A percentile compares a stretch with the other conserved stretches of the same genome.
These are phyloP conservation scores for Pochonia chlamydosporia DNA, from an alignment of 2,329 filamentous ascomycete species.

Conservation along the genomic window DNA sequence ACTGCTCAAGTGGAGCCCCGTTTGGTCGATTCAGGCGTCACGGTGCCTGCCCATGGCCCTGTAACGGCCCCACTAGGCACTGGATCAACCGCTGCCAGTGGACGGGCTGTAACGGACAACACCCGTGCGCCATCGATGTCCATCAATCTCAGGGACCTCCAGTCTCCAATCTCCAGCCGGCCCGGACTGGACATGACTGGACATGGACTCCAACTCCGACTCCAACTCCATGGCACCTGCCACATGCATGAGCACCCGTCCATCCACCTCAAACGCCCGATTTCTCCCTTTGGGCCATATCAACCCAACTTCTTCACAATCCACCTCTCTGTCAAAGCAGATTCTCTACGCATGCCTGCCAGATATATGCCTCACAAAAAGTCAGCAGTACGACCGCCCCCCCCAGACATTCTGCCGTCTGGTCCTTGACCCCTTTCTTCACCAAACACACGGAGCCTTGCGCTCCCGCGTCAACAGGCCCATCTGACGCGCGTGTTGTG, in stretches of 20 bases:
- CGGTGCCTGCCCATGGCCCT: no score
- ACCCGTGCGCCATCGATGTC: no score
- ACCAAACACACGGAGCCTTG: not conserved
- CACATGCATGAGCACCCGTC: not conserved
- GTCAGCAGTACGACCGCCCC: not conserved
- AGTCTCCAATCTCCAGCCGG: no score
- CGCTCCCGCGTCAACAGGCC: constrained; percentile 3
- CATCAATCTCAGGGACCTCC: no score
- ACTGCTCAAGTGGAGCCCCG: no score
- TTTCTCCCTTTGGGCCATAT: not conserved
- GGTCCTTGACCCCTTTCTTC: not conserved
- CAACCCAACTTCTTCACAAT: not conserved
- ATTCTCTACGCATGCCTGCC: not conserved
- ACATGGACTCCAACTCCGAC: no score
- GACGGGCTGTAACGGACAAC: no score
- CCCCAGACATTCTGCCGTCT: not conserved
- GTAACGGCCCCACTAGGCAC: no score
- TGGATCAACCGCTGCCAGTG: no score
- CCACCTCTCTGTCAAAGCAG: not conserved
- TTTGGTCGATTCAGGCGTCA: no score
- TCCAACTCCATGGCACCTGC: no score
- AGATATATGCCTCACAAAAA: not conserved
- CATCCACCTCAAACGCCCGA: not conserved
- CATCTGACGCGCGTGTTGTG: not conserved
- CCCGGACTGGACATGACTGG: no score